Evolutionary conservation across 495 filamentous ascomycete species (phyloP).

Genomic region (Poronia punctata): DNA sequence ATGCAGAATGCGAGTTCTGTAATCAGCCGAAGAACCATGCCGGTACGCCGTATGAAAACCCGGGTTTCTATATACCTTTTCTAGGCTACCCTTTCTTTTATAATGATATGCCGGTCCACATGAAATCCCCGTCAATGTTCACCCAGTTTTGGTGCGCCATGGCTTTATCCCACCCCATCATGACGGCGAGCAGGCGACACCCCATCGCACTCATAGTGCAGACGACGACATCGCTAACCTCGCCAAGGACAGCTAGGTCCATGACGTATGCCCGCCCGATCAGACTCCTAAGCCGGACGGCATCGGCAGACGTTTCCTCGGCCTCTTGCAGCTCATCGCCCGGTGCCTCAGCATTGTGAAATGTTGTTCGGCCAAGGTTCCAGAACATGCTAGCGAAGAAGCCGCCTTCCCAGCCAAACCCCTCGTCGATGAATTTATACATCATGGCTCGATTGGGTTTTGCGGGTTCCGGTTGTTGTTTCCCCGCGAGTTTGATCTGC

Average conservation of each 20-base stretch:
- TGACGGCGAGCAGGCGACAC: constrained; percentile 63
- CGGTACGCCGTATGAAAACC: too few relatives aligned
- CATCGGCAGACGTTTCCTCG: constrained; percentile 38
- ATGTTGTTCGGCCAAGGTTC: constrained; percentile 45
- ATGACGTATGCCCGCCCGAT: constrained; percentile 64
- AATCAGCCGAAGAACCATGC: too few relatives aligned
- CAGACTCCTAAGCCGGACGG: constrained; percentile 52
- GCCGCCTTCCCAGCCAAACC: constrained; percentile 67
- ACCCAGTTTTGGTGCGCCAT: constrained; percentile 51
- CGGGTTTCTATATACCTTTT: too few relatives aligned
- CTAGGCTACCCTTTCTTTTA: constrained; percentile 7
- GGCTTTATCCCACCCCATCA: constrained; percentile 71
- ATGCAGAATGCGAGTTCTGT: too few relatives aligned
- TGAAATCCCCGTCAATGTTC: constrained; percentile 64
- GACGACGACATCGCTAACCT: constrained; percentile 53
- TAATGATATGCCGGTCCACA: constrained; percentile 43
- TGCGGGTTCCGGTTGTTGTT: constrained; percentile 35
- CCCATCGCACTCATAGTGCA: constrained; percentile 60
- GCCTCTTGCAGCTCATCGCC: constrained; percentile 8
- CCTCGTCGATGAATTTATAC: constrained; percentile 57
- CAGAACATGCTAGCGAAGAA: constrained; percentile 67
- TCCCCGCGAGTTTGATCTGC: constrained; percentile 58
- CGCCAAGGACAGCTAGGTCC: constrained; percentile 60
- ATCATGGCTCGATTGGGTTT: constrained; percentile 30
- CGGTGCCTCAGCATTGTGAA: constrained; percentile 21